Base-by-base conservation (phyloP, 495 filamentous ascomycete species). In the Amphirosellinia nigrospora region DNA sequence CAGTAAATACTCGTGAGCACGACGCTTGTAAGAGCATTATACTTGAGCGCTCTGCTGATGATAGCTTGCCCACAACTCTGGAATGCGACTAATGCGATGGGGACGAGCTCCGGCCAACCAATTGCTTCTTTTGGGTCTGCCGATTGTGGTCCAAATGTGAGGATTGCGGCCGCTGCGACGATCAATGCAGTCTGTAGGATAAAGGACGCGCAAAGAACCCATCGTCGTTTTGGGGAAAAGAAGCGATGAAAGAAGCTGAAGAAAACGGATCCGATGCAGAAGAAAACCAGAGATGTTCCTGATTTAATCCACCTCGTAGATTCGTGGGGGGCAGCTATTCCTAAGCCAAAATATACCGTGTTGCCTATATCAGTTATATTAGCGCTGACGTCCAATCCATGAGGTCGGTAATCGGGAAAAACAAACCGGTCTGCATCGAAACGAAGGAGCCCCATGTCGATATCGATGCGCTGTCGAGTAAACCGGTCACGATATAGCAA, bases 381-480 rank as follows among this genome's bases (percentile, higher is more conserved):
- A 66, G 64, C 56, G 52, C 46, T 16, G 8, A 46, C 34, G 32
- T n/a, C 23, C 10, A 28, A 13, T 16, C 19, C 2, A 56, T 26
- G 34, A 16, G 32, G 68, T 32, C 41, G 69, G 34, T 55, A 28
- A 26, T 38, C 15, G 34, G 55, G 43, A 23, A n/a, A n/a, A 46
- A 68, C 75, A 9, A 41, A 83, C 91, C 91, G 30, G 91, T 93
- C 74, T 94, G 91, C 91, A 94, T 93, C 72, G 88, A 90, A 30
- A 91, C 90, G 73, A 94, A 93, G 1, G 89, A 88, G 15, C 90
- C 90, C 91, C 91, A 93, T 30, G 89, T 89, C 32, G 87, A 89
- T 59, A 92, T 88, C 10, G 90, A 86, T 1, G 90, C 86, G 82
- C 88, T 90, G 75, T 94, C 91, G 8, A 94, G 84, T 0, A 94